Evolutionary conservation across 768 basidiomycete genomes (phyloP), one percentile per base, ranked within the genome.

Genomic region (Tylopilus subfusipes): DNA sequence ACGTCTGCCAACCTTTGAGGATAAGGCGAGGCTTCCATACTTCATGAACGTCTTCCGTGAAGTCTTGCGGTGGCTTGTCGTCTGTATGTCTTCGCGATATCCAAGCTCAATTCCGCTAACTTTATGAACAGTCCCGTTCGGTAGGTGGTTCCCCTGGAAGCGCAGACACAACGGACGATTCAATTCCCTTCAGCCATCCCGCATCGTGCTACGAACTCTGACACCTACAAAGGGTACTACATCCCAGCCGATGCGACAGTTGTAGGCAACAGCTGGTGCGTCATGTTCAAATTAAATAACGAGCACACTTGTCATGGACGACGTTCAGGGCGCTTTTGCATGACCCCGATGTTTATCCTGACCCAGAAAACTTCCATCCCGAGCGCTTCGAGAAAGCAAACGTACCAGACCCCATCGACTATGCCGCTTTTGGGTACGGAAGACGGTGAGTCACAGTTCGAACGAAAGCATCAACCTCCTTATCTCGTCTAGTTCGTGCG

Each of bases 31-130:
- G 14, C 33, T 52, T 21, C 51, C 51, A 22, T 52, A 52, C 25
- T 13, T 52, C 8, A 52, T 52, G 51, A 52, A 52, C 11, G 51
- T 52, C 16, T 36, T 52, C 14, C 51, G 51, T 27, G 43, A 52
- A 29, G 51, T 46, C 21, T 36, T 52, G 14, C 31, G 51, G 12
- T 52, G 51, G 51, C 51, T 52, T 7, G 51, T 52, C 27, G 51
- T 52, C 25, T 52, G 51, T 52, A 18, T 3, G 51, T 46, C 25
- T 12, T 27, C 11, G 4, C 12, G 25, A 36, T 16, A 18, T 21
- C 21, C 34, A 9, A 21, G 33, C 14, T 29, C 4, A 14, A 16
- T 38, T n/a, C 33, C 18, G 24, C 43, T 52, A 13, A 52, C 19
- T 9, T 14, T 10, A 10, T 46, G 10, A 52, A 12, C 16, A 52